A percentile compares a stretch with the other conserved stretches of the same genome.
Evolutionary conservation across 179 eudicot genomes (phyloP).

Genomic region (Silene coronaria): DNA sequence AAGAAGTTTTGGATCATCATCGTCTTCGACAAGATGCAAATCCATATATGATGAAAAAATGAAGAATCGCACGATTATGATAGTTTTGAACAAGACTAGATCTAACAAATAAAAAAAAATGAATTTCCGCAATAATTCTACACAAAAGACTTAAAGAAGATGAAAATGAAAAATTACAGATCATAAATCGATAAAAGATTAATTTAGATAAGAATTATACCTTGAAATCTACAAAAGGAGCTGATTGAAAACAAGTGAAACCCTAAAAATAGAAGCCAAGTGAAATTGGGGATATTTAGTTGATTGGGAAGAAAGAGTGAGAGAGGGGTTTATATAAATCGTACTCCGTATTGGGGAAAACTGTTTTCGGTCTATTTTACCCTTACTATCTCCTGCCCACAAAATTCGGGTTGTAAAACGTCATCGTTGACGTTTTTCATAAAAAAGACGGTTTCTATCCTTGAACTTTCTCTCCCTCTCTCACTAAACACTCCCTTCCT

Average conservation of each 20-base stretch:
- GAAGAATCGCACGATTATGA: neutral
- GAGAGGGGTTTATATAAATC: neutral
- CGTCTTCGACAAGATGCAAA: neutral
- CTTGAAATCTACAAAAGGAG: neutral
- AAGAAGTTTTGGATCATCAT: neutral
- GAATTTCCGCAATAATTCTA: neutral
- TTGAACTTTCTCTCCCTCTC: too few relatives aligned
- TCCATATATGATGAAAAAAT: neutral
- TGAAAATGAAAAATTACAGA: neutral
- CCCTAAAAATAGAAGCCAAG: neutral
- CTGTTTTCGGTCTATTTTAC: neutral
- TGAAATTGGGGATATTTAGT: neutral
- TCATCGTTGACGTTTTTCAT: too few relatives aligned
- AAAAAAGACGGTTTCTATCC: too few relatives aligned
- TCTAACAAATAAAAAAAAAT: neutral
- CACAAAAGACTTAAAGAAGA: neutral
- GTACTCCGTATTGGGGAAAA: neutral
- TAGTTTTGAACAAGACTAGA: neutral
- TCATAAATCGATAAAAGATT: neutral
- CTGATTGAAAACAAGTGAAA: neutral
- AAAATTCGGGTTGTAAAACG: too few relatives aligned
- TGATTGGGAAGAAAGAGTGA: neutral
- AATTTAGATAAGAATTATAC: neutral
- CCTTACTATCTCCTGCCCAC: too few relatives aligned
- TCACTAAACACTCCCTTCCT: too few relatives aligned